These are phyloP conservation scores for Vickermania spadyakhi DNA, from an alignment of 208 protist genomes.

Conservation along the genomic window DNA sequence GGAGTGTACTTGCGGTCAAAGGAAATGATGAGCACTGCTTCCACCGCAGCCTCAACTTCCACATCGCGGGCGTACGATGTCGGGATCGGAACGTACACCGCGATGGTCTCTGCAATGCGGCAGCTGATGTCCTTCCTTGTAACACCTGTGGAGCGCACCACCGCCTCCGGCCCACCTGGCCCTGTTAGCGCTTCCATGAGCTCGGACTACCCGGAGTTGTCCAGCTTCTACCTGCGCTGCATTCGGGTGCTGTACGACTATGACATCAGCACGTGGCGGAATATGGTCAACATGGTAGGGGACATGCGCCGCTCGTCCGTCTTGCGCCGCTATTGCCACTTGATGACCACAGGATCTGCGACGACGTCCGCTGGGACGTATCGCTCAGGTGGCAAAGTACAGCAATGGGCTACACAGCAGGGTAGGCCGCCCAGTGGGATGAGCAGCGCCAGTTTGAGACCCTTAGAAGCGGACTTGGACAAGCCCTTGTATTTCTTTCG, in stretches of 20 bases:
- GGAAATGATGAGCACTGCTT: slow-evolving; percentile 19
- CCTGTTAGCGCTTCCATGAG: slow-evolving; percentile 9
- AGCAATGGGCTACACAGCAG: background rate
- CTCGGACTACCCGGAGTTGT: slow-evolving; percentile 58
- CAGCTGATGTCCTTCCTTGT: slow-evolving; percentile 49
- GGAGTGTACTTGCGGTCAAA: slow-evolving; percentile 52
- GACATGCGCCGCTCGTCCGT: slow-evolving; percentile 56
- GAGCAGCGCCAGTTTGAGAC: slow-evolving; percentile 20
- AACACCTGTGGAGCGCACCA: slow-evolving; percentile 1
- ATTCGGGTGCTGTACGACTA: slow-evolving; percentile 52
- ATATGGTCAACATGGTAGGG: slow-evolving; percentile 63
- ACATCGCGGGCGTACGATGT: slow-evolving; percentile 50
- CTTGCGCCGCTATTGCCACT: slow-evolving; percentile 76
- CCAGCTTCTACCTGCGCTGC: slow-evolving; percentile 59
- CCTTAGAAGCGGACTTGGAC: slow-evolving; percentile 73
- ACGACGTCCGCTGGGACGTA: slow-evolving; percentile 44
- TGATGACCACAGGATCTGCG: slow-evolving; percentile 65
- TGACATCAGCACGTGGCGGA: slow-evolving; percentile 35
- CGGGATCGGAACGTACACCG: slow-evolving; percentile 45
- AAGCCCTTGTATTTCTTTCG: slow-evolving; percentile 79
- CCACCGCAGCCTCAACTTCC: slow-evolving; percentile 42
- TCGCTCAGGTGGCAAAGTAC: slow-evolving; percentile 10
- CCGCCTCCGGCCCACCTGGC: background rate
- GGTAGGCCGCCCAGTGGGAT: slow-evolving; percentile 3
- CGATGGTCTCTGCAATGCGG: slow-evolving; percentile 46